Evolutionary conservation across 192 early-diverging fungal genomes (phyloP), one percentile per base, ranked within the genome.

Genomic region (Lobosporangium transversale): DNA sequence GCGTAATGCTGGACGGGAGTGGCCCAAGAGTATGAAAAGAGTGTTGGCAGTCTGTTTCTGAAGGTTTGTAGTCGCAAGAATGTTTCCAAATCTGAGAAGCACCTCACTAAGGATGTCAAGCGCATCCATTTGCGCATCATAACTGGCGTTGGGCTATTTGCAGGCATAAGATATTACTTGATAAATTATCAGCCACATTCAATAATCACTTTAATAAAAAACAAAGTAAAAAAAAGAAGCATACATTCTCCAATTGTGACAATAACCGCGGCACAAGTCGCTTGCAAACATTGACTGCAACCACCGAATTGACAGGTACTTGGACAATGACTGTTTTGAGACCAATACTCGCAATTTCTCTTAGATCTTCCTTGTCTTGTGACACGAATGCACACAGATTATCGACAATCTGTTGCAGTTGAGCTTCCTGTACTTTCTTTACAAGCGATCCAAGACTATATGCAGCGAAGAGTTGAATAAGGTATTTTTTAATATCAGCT

Each of bases 261-360:
- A 95, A 62, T 14, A 94, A 64, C 54, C 87, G 86, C 2, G 94
- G 94, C 26, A 91, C 83, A 15, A 96, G 69, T n/a, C 82, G 74
- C 57, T 82, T 79, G 49, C 89, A 81, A 1, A 94, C 80, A 50
- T 79, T 86, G 23, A 67, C 63, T 26, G 90, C 82, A 27, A 79
- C 73, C 1, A 65, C 53, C 12, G 83, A 79, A 60, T 82, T 79
- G 26, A 80, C 45, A 29, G 91, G 89, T 0, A 95, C 79, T 70
- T 94, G 91, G 5, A 84, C 64, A 47, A 96, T 83, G 14, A 96
- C 89, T 5, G 93, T 92, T 78, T 96, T 96, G 43, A 89, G 83
- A 59, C 92, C 92, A 53, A 95, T 94, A 48, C 89, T 89, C 18
- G 93, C 91, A 80, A 96, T 92, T 61, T 94, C 94, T 6, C 93